These are phyloP conservation scores for Zopfochytrium polystomum DNA, from an alignment of 371 early-diverging fungal species.

Conservation along the genomic window DNA sequence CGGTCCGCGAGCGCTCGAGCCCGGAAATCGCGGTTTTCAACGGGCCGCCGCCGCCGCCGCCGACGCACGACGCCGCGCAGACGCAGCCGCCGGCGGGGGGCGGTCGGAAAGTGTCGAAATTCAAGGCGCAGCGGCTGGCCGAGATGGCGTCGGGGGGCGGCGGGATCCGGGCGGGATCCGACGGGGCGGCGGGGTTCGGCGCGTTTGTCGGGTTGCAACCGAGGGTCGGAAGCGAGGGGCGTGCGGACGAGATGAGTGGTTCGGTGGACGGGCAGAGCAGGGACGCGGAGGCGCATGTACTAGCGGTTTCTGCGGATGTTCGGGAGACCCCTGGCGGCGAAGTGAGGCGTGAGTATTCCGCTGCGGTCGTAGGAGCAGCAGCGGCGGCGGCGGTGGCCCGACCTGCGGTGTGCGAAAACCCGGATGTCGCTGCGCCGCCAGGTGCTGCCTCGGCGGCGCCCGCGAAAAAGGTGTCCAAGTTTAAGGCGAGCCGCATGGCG, in stretches of 20 bases:
- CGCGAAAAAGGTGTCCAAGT: slow-evolving; percentile 3
- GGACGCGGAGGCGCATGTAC: background rate
- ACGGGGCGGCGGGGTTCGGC: too few species aligned
- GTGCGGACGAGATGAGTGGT: too few species aligned
- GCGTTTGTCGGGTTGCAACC: too few species aligned
- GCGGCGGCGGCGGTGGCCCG: too few species aligned
- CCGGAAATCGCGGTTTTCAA: background rate
- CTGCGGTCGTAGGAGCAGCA: too few species aligned
- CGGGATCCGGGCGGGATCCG: too few species aligned
- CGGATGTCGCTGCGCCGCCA: background rate
- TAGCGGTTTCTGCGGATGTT: background rate
- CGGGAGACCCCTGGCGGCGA: too few species aligned
- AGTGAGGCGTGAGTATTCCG: too few species aligned
- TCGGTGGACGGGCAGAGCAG: too few species aligned
- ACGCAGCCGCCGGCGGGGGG: background rate
- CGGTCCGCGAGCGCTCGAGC: background rate
- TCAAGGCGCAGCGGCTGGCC: slow-evolving; percentile 10
- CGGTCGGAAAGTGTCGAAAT: slow-evolving; percentile 3
- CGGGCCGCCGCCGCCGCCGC: background rate
- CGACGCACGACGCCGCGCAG: background rate
- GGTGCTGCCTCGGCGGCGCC: background rate
- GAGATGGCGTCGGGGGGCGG: background rate
- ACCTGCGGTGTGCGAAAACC: background rate
- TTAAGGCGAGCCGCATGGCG: slow-evolving; percentile 3
- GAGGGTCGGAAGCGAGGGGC: too few species aligned